Conservation (phyloP, 208 protist genomes). For the Wallacemonas sp. region DNA sequence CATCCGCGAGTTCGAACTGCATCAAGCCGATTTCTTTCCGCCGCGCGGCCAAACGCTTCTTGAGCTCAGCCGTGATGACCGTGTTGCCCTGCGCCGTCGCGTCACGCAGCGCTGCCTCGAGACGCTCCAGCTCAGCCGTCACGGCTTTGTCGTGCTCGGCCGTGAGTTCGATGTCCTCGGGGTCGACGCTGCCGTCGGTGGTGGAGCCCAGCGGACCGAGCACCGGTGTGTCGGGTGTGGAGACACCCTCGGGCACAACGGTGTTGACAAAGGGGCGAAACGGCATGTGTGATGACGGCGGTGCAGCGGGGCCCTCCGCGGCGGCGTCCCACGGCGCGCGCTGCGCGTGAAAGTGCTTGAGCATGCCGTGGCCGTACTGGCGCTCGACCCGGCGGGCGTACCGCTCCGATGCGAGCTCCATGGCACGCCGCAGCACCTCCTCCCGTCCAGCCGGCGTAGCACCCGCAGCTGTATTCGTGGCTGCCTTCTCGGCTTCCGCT, state of each 20-base stretch:
- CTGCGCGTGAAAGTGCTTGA: constrained; percentile 36
- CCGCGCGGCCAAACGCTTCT: not conserved
- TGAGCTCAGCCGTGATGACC: not conserved
- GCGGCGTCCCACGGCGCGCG: not conserved
- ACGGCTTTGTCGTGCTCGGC: not conserved
- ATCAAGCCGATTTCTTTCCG: constrained; percentile 4
- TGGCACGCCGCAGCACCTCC: constrained; percentile 55
- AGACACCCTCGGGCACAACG: constrained; percentile 57
- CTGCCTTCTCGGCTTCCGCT: too few relatives aligned
- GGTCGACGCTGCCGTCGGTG: constrained; percentile 14
- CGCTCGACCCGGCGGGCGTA: constrained; percentile 46
- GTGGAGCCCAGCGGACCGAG: constrained; percentile 32
- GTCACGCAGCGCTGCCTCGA: not conserved
- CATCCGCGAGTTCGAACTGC: constrained; percentile 27
- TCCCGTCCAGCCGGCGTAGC: constrained; percentile 32
- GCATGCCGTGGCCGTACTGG: constrained; percentile 62
- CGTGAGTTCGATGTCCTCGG: constrained; percentile 2
- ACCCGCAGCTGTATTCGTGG: too few relatives aligned
- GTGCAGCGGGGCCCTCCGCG: constrained; percentile 13
- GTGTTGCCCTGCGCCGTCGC: not conserved
- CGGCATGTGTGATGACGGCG: constrained; percentile 62
- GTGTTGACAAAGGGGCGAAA: constrained; percentile 74
- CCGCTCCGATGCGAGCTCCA: constrained; percentile 55
- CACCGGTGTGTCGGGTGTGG: constrained; percentile 39
- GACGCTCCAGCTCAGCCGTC: not conserved